Percentiles rank a stretch among this genome's conserved stretches.
phyloP scores from a whole-genome alignment of 2,329 filamentous ascomycete species.

The Phialophora expanda region DNA sequence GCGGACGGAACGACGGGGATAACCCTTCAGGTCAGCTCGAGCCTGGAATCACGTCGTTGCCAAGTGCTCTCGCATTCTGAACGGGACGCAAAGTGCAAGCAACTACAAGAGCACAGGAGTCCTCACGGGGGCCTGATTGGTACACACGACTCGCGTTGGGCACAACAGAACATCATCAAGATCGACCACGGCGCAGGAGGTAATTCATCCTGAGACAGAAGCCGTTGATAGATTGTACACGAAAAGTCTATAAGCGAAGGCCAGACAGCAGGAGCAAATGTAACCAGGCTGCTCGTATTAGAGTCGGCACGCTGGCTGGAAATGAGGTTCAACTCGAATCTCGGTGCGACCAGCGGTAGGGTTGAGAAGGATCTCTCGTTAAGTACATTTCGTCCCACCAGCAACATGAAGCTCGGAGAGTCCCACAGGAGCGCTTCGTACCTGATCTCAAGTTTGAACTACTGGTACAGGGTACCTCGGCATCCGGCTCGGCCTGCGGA shows the following conservation, averaged over 20 bases:
- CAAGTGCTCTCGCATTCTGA: neutral
- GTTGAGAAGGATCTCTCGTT: slow-evolving; percentile 7
- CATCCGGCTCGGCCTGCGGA: neutral
- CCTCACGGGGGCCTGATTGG: neutral
- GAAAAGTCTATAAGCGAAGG: slow-evolving; percentile 10
- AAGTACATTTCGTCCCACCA: neutral
- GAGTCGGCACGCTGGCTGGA: neutral
- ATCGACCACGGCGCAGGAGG: neutral
- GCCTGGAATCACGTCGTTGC: neutral
- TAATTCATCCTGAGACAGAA: neutral
- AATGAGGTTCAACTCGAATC: slow-evolving; percentile 1
- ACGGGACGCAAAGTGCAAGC: no score
- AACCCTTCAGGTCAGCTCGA: neutral
- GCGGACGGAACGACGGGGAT: neutral
- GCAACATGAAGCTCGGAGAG: slow-evolving; percentile 5
- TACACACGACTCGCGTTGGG: neutral
- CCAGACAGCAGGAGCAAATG: neutral
- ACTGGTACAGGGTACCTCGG: neutral
- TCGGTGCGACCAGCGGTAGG: neutral
- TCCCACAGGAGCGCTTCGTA: neutral
- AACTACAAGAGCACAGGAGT: neutral
- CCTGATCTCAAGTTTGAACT: neutral
- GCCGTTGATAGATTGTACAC: neutral
- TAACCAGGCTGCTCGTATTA: neutral
- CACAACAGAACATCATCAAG: neutral